A percentile compares a stretch with the other conserved stretches of the same genome.
Evolutionary conservation across 2,329 filamentous ascomycete species (phyloP).

Genomic region (Aspergillus japonicus): DNA sequence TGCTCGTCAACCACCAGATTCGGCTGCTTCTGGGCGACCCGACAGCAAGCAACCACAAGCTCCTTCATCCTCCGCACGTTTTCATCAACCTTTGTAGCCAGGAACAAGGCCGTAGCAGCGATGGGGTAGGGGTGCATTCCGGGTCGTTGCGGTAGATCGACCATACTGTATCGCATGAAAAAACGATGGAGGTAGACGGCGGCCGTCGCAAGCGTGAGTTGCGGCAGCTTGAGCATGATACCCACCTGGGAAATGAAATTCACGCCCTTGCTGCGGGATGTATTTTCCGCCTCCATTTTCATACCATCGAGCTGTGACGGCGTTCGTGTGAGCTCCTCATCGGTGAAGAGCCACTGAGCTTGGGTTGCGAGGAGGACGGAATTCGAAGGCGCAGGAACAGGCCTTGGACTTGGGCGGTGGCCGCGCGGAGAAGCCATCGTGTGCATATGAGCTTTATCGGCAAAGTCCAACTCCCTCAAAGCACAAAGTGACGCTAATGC

Average conservation of each 20-base stretch:
- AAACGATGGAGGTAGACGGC: conserved; percentile 95
- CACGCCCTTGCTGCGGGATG: conserved; percentile 82
- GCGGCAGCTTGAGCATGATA: conserved; percentile 85
- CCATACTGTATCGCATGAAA: conserved; percentile 85
- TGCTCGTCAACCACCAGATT: conserved; percentile 91
- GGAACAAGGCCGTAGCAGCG: conserved; percentile 84
- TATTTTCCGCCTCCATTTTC: conserved; percentile 70
- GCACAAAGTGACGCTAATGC: not conserved
- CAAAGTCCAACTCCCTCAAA: not conserved
- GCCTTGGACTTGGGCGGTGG: conserved; percentile 24
- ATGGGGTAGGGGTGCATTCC: conserved; percentile 92
- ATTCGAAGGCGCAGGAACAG: conserved; percentile 42
- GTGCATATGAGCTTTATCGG: not conserved
- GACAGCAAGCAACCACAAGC: conserved; percentile 87
- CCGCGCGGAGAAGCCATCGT: conserved; percentile 31
- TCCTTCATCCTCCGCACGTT: conserved; percentile 95
- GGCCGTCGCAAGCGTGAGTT: conserved; percentile 87
- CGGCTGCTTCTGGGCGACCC: conserved; percentile 91
- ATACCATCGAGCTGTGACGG: conserved; percentile 85
- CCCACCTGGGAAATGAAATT: conserved; percentile 96
- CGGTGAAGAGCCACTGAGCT: conserved; percentile 84
- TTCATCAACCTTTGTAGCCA: conserved; percentile 96
- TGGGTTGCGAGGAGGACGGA: conserved; percentile 55
- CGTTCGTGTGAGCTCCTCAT: conserved; percentile 76
- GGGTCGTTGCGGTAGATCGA: conserved; percentile 63